Evolutionary conservation across 768 basidiomycete species (phyloP), one percentile per base, ranked within the genome.

Genomic region (Lenzites betulinus): DNA sequence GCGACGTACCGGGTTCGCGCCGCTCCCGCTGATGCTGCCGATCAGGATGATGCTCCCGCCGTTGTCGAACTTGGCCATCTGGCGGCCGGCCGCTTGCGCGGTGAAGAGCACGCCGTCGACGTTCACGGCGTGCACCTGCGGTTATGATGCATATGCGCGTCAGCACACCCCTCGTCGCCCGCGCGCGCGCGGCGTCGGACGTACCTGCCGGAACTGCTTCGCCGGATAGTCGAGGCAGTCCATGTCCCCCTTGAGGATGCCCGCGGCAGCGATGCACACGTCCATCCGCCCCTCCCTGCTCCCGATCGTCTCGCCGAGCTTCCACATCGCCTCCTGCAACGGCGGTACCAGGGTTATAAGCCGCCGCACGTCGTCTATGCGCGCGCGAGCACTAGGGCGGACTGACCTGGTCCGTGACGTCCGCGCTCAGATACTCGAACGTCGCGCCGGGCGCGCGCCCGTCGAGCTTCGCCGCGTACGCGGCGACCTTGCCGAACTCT

Each of bases 261-360:
- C 92, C 35, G 91, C 91, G 11, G 90, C 89, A 2, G 90, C 90
- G 56, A 92, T 73, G 66, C 88, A 89, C 8, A 88, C 78, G 69
- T 93, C 90, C 77, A 92, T 81, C 64, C 90, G 76, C 13, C 82
- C 81, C 62, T 92, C 90, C 65, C 74, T 78, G 58, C 88, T 79
- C 0, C 85, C 89, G 46, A 93, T 86, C 64, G 78, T 77, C 67
- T 81, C 74, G 12, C 74, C 84, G 48, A 76, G 72, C 47, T 76
- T 78, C 87, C 89, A 90, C 66, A 71, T 71, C 38, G 58, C 64
- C 18, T 67, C 66, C 70, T 71, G 15, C 36, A 13, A 23, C 18
- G 13, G 3, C n/a, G n/a, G n/a, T n/a, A n/a, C 38, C 38, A 39
- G 38, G 12, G 8, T 25, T 4, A 6, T 13, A 39, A 39, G 15